phyloP scores from a whole-genome alignment of 306 rosid genomes.

The Malus fusca region DNA sequence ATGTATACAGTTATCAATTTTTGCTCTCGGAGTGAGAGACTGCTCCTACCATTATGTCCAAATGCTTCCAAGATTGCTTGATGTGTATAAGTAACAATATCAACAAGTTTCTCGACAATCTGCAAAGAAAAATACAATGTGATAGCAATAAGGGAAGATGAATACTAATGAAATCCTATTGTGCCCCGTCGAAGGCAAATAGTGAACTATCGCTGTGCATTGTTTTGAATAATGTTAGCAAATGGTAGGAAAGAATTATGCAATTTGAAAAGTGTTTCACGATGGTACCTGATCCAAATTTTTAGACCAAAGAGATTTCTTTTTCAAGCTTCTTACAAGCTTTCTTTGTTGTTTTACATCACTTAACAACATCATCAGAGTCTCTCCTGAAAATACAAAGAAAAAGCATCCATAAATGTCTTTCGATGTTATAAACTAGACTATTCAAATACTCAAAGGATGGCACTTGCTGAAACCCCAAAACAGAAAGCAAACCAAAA shows the following conservation, averaged over 20 bases:
- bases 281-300: slow-evolving; percentile 71
- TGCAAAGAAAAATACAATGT: slow-evolving; percentile 38
- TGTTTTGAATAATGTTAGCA: background rate
- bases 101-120: slow-evolving; percentile 87
- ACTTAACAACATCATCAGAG: slow-evolving; percentile 56
- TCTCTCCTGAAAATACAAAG: slow-evolving; percentile 64
- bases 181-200: background rate
- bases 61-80: slow-evolving; percentile 59
- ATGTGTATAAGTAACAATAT: slow-evolving; percentile 50
- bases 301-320: slow-evolving; percentile 87
- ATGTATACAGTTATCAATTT: background rate
- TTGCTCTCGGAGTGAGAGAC: slow-evolving; percentile 7
- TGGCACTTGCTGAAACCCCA: background rate
- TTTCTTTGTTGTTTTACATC: slow-evolving; percentile 80
- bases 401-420: background rate
- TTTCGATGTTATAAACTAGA: background rate
- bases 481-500: background rate
- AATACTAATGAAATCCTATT: background rate
- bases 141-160: slow-evolving; percentile 5
- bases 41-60: slow-evolving; percentile 53
- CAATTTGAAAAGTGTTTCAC: slow-evolving; percentile 8
- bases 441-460: background rate
- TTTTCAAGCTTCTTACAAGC: slow-evolving; percentile 76
- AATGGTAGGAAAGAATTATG: slow-evolving; percentile 2
- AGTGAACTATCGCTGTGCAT: background rate